These are phyloP conservation scores for Purpureocillium takamizusanense DNA, from an alignment of 2,329 filamentous ascomycete genomes.

Conservation along the genomic window DNA sequence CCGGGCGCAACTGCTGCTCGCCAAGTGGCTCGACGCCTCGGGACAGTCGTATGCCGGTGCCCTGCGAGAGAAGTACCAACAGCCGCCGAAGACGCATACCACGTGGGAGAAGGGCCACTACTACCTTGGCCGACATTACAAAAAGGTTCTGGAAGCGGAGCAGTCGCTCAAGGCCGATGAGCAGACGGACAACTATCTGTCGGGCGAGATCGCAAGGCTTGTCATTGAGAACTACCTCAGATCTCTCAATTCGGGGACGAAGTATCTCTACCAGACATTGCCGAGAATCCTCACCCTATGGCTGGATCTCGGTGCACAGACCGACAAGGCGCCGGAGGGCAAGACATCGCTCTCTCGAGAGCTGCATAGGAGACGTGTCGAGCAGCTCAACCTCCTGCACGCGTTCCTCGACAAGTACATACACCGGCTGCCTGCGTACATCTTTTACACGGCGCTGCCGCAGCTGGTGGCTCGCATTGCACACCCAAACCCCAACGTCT, in stretches of 20 bases:
- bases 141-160: constrained; percentile 88
- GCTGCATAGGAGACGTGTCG: constrained; percentile 47
- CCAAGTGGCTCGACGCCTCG: constrained; percentile 94
- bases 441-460: constrained; percentile 75
- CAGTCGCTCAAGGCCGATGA: constrained; percentile 67
- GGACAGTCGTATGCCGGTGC: constrained; percentile 82
- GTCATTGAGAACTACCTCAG: constrained; percentile 91
- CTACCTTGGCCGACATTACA: constrained; percentile 93
- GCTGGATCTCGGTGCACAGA: constrained; percentile 78
- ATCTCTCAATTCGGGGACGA: constrained; percentile 79
- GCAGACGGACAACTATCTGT: constrained; percentile 67
- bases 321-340: constrained; percentile 52
- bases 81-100: constrained; percentile 59
- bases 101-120: constrained; percentile 97
- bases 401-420: constrained; percentile 73
- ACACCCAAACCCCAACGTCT: constrained; percentile 72
- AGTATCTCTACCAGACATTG: constrained; percentile 91
- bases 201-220: constrained; percentile 75
- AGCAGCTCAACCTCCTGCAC: constrained; percentile 62
- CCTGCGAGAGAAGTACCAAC: constrained; percentile 73
- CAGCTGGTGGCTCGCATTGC: constrained; percentile 95
- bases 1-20: constrained; percentile 76
- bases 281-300: constrained; percentile 88
- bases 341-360: constrained; percentile 44
- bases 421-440: constrained; percentile 59